Base-by-base conservation (phyloP, 129 eudicot species). In the Chrysanthemum seticuspe region DNA sequence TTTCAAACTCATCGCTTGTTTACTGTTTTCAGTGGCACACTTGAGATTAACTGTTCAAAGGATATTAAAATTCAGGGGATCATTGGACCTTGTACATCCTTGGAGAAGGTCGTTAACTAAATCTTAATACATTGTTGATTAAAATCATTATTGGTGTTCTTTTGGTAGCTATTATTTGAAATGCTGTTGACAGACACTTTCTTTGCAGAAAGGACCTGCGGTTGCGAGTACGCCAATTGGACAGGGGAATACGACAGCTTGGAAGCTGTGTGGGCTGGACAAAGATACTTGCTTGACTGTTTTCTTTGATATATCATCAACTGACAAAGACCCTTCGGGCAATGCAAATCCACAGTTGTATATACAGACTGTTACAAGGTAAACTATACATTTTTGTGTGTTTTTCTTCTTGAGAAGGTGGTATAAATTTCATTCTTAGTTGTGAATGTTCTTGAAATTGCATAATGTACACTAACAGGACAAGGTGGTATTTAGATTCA, bases 21-120 rank as follows among this genome's bases (percentile, higher is more conserved):
- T 40, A 18, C 49, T 57, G 25, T 7, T 77, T 73, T 69, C 83
- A 94, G 98, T 86, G 98, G 97, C 62, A 84, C 87, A n/a, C 87
- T 93, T 58, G 98, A 93, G 81, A 84, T 93, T 64, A 82, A 80
- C 72, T 89, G 97, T 79, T 93, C 98, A 16, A 93, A 93, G 80
- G 98, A 93, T 65, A 87, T 93, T 7, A 93, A 83, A 78, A 76
- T 93, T 76, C 98, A 93, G 71, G 98, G 98, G 74, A 78, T 86
- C 25, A 85, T 93, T 69, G 98, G 98, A 72, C 97, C 98, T 76
- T 93, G 98, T 79, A 90, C 98, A 51, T 86, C 98, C 16, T 65
- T 84, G 77, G 97, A 93, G 72, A 93, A 93, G 98, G 98, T 93
- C 72, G 73, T 44, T 56, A 74, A 45, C 73, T n/a, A 31, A 69